Evolutionary conservation across 2,329 filamentous ascomycete species (phyloP), one percentile per base, ranked within the genome.

Genomic region (Cucurbitaria berberidis): DNA sequence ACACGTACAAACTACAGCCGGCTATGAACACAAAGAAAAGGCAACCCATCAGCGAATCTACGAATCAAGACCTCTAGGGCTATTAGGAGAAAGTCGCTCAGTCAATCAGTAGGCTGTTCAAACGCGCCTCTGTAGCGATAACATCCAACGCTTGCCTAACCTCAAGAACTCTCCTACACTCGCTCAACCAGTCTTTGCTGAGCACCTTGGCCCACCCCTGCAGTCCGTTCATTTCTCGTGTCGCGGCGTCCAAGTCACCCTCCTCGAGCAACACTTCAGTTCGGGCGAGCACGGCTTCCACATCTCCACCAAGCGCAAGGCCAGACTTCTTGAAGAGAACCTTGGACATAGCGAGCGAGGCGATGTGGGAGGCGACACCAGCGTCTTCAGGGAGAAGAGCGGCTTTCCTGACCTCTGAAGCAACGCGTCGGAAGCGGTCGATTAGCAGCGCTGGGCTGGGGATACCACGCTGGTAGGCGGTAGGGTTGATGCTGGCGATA

Each of bases 141-240:
- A 96, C 95, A 77, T 99, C 95, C 68, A 99, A 82, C 69, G 95
- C 95, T 80, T 99, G 95, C 78, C 90, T 88, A 61, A 98, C 95
- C 80, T 99, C 95, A 69, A 99, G 81, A 61, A 96, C 91, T 79
- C 92, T 89, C 74, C 95, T 86, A 58, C 92, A 90, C 81, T 99
- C 95, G 46, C 83, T 84, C 64, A 99, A 78, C 95, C 95, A 99
- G 76, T 99, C 95, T 70, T 89, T 87, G 77, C 91, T 96, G 72
- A 99, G 79, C 35, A 93, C 93, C 83, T 95, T 96, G 42, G 93
- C 93, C 95, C 95, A 99, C 22, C 95, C 95, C 57, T 89, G 84
- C 41, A 99, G 81, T 1, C 87, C 86, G 73, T 98, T 99, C 89
- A 99, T 95, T 80, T 99, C 95, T 61, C 95, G 84, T 13, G 95